Evolutionary conservation across 1,139 yeast genomes (phyloP), one percentile per base, ranked within the genome.

Genomic region (Komagataea norvegica): DNA sequence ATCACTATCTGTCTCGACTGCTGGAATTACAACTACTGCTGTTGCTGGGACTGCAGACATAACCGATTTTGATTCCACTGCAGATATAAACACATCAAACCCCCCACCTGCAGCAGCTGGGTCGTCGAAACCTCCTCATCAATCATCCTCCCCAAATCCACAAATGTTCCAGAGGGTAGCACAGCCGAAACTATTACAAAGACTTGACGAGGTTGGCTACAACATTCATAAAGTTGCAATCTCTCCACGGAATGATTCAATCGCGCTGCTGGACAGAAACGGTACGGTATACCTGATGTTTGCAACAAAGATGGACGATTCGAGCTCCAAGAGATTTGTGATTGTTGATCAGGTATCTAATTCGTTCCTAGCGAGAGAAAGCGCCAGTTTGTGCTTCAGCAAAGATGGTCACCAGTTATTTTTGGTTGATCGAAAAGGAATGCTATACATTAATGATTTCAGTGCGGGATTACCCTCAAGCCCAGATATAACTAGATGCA

Each of bases 161-260:
- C 36, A 28, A 17, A 24, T 66, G 2, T 59, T 57, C 28, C 62
- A 63, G 37, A 54, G 59, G 3, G 69, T 75, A 21, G 76, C 77
- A 4, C 76, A 72, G 41, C 85, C 85, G 0, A 64, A 71, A 24
- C 59, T 79, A 55, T 52, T 77, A 9, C 59, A 74, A 51, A 72
- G 79, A 44, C 63, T 88, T 9, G 83, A 82, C 38, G 95, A 88
- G 51, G 74, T 87, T n/a, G 96, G 96, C 0, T 74, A 85, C 2
- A 67, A 76, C 8, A 82, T 87, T 39, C 94, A 88, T 57, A 67
- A 70, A 35, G 74, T 82, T 37, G 79, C 82, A 7, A 68, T 85
- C 2, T 84, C 94, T 10, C 96, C 96, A 1, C 67, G 95, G 17
- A 89, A 91, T 15, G 95, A 87, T 56, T 82, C 94, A 0, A 69